Base-by-base conservation (phyloP, 208 protist species). In the Wallacemonas sp. region DNA sequence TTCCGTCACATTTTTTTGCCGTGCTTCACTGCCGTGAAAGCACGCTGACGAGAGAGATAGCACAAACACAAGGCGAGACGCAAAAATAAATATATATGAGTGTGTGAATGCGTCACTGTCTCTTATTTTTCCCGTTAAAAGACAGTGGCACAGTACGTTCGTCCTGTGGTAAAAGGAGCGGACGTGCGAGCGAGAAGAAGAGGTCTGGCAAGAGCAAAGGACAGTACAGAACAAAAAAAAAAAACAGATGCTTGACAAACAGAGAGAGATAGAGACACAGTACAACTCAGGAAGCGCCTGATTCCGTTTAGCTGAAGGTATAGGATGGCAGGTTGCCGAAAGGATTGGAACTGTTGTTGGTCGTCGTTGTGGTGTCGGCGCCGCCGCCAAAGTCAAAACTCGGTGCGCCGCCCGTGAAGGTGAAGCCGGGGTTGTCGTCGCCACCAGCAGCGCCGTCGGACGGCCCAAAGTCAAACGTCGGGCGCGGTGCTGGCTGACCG, bases 221-320 rank as follows among this genome's bases (percentile, higher is more conserved):
- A n/a, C n/a, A n/a, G n/a, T n/a, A n/a, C n/a, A n/a, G n/a, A n/a
- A n/a, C n/a, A n/a, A n/a, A n/a, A n/a, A n/a, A n/a, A n/a, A n/a
- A n/a, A n/a, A n/a, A n/a, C n/a, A n/a, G n/a, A n/a, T n/a, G n/a
- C n/a, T n/a, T n/a, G n/a, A n/a, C n/a, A n/a, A n/a, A n/a, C n/a
- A n/a, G n/a, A n/a, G n/a, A n/a, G n/a, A n/a, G n/a, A n/a, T n/a
- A n/a, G n/a, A n/a, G n/a, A n/a, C n/a, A n/a, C n/a, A n/a, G n/a
- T n/a, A n/a, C n/a, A n/a, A n/a, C n/a, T n/a, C n/a, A n/a, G n/a
- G n/a, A n/a, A n/a, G n/a, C n/a, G n/a, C n/a, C n/a, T n/a, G n/a
- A n/a, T n/a, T n/a, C n/a, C n/a, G n/a, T n/a, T 39, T 72, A 94
- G 52, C 68, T 84, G 17, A 94, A 94, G 70, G 88, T 85, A 68